Evolutionary conservation across 768 basidiomycete genomes (phyloP).

Genomic region (Serendipita sp.): DNA sequence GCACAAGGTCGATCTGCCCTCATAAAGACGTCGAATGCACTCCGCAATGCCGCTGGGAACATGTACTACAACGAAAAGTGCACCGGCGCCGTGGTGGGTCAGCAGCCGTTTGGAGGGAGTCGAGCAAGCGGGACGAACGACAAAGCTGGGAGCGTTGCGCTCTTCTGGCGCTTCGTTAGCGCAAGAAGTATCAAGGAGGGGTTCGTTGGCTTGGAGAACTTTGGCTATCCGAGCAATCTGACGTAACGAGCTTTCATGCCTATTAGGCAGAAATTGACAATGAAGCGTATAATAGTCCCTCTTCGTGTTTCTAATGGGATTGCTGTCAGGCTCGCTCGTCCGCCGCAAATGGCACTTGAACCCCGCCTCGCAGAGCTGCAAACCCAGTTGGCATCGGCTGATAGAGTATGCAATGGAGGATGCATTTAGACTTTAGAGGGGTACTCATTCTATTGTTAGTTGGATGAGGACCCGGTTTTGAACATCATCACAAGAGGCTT

Average conservation of each 20-base stretch:
- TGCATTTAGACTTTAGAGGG: not conserved
- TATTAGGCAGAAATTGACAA: not conserved
- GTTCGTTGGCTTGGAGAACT: constrained; percentile 69
- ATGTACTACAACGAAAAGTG: constrained; percentile 98
- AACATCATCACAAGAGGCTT: not conserved
- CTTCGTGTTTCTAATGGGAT: no score
- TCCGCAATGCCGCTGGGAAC: constrained; percentile 89
- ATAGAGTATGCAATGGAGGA: not conserved
- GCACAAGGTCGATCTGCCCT: constrained; percentile 67
- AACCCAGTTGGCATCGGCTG: not conserved
- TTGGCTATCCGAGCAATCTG: constrained; percentile 78
- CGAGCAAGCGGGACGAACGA: constrained; percentile 93
- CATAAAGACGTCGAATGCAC: constrained; percentile 57
- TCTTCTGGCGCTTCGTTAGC: constrained; percentile 70
- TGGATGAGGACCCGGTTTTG: not conserved
- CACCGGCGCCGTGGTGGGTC: constrained; percentile 93
- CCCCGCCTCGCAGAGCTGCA: not conserved
- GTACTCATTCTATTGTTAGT: not conserved
- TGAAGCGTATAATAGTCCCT: not conserved
- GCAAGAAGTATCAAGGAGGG: constrained; percentile 95
- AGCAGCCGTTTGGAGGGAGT: constrained; percentile 95
- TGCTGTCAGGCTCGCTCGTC: no score
- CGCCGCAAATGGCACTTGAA: not conserved
- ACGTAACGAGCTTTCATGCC: constrained; percentile 24
- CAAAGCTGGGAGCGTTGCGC: constrained; percentile 76